Percentiles rank a stretch among this genome's conserved stretches.
Evolutionary conservation across 371 early-diverging fungal species (phyloP).

Genomic region (Zopfochytrium polystomum): DNA sequence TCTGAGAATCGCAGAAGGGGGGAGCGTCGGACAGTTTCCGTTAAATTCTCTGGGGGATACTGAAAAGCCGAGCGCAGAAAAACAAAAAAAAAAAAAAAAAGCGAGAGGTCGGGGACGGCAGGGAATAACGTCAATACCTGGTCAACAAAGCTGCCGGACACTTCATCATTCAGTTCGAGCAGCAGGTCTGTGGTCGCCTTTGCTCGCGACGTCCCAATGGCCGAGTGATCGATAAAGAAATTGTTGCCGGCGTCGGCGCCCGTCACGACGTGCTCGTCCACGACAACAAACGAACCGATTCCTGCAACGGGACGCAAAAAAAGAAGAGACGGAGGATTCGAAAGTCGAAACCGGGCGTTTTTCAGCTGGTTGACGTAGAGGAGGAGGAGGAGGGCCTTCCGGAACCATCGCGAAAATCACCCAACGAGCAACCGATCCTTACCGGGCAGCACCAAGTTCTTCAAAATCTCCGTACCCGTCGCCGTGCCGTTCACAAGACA

Average conservation of each 20-base stretch:
- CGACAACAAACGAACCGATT: constrained; percentile 79
- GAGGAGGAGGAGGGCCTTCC: too few relatives aligned
- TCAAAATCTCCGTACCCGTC: constrained; percentile 84
- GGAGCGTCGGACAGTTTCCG: too few relatives aligned
- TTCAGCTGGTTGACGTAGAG: too few relatives aligned
- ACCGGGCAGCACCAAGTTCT: constrained; percentile 94
- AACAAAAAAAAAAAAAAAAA: too few relatives aligned
- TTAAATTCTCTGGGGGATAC: not conserved
- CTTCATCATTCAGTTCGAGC: constrained; percentile 85
- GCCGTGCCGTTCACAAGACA: constrained; percentile 78
- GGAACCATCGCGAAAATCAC: too few relatives aligned
- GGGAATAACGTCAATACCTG: too few relatives aligned
- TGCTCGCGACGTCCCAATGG: constrained; percentile 66
- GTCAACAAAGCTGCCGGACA: constrained; percentile 54
- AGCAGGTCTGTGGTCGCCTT: constrained; percentile 63
- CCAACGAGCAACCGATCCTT: constrained; percentile 24
- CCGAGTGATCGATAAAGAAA: constrained; percentile 76
- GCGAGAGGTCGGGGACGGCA: too few relatives aligned
- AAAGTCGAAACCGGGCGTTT: too few relatives aligned
- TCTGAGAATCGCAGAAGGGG: too few relatives aligned
- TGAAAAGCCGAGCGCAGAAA: constrained; percentile 41
- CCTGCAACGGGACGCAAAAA: too few relatives aligned
- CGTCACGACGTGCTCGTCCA: constrained; percentile 67
- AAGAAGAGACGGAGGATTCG: too few relatives aligned
- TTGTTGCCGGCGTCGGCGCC: constrained; percentile 74